These are phyloP conservation scores for Dictyostelium firmibasis DNA, from an alignment of 78 protist species.

Conservation along the genomic window DNA sequence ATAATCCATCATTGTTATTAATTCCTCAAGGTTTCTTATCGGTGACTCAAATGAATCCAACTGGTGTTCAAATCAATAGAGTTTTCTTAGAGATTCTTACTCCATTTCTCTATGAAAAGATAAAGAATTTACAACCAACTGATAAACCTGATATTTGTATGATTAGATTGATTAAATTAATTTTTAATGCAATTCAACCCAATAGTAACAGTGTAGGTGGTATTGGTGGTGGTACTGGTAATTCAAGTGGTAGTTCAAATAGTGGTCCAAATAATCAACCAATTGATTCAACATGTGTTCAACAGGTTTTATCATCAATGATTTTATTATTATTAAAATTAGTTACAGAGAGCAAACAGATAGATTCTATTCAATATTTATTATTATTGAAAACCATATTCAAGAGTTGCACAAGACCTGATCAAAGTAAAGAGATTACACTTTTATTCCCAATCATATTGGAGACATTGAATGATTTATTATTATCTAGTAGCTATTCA, in stretches of 20 bases:
- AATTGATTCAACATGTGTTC: constrained; percentile 2
- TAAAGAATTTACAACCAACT: constrained; percentile 2
- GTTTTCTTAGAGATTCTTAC: constrained; percentile 33
- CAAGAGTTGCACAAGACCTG: constrained; percentile 20
- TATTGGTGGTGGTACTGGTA: not conserved
- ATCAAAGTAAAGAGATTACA: constrained; percentile 29
- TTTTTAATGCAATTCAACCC: constrained; percentile 23
- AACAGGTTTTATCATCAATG: constrained; percentile 5
- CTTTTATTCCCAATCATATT: constrained; percentile 65
- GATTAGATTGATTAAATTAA: not conserved
- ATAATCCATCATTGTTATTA: constrained; percentile 72
- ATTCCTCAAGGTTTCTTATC: constrained; percentile 92
- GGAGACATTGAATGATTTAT: constrained; percentile 76
- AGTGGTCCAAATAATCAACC: not conserved
- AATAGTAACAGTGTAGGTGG: not conserved
- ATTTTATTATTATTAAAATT: constrained; percentile 3
- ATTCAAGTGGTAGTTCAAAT: not conserved
- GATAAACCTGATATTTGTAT: constrained; percentile 37
- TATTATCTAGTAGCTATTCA: constrained; percentile 26
- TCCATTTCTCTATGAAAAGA: constrained; percentile 48
- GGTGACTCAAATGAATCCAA: constrained; percentile 17
- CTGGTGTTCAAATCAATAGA: not conserved
- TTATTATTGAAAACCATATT: constrained; percentile 8
- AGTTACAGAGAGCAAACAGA: constrained; percentile 10
- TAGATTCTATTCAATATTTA: constrained; percentile 22